Base-by-base conservation (phyloP, 2,329 filamentous ascomycete genomes). In the Curvularia eragrostidis region DNA sequence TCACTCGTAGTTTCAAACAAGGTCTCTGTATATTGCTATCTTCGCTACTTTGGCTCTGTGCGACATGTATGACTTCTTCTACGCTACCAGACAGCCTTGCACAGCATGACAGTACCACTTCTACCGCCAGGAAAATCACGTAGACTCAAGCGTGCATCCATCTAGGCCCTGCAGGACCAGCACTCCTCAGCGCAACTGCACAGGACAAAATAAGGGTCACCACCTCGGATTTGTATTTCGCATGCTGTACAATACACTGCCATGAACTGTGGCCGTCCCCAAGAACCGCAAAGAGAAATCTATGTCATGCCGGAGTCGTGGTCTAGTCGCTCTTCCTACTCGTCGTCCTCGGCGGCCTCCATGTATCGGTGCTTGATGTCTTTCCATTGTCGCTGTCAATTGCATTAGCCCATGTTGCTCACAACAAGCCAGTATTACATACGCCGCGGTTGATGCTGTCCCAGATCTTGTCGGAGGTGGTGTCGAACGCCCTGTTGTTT, bases 311-410 rank as follows among this genome's bases (percentile, higher is more conserved):
- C 46, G 39, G 52, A 49, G 59, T 58, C 51, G 42, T 43, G 21
- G 48, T 52, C 48, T 54, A 51, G 54, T 43, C 48, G 51, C 54
- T n/a, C 18, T 43, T 53, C 41, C 64, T 75, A 75, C 65, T 76
- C 80, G 59, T 89, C 88, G 66, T 88, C 88, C 65, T 90, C 88
- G 55, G 83, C 86, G 59, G 84, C 84, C 81, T 91, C 75, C 73
- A 96, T 79, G 80, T 97, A 99, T 81, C 86, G 89, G 79, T 89
- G 83, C 83, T 96, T 94, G 84, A 99, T 97, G 79, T 99, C 95
- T 87, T 97, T 97, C 95, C 95, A 98, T 96, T 97, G 94, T 75
- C 94, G 92, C 94, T 98, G 75, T 70, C 58, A 24, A 18, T 12
- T 24, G 26, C 15, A 54, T 75, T 67, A 75, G 72, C 67, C 24